phyloP scores from a whole-genome alignment of 108 stramenopile genomes.

The Ochromonas danica region DNA sequence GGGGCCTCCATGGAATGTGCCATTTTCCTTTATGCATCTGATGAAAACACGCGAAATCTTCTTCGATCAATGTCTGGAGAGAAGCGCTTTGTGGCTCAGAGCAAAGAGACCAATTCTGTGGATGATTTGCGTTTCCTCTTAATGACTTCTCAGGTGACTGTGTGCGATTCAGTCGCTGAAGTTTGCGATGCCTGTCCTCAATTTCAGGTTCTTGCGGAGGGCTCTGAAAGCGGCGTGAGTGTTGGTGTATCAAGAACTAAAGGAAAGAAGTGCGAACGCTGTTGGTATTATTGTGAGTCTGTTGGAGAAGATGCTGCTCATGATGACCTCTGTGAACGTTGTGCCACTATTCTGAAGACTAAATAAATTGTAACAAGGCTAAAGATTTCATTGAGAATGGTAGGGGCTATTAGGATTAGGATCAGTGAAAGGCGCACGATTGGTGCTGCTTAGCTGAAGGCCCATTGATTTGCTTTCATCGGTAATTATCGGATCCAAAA shows the following conservation, averaged over 20 bases:
- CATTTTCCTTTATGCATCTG: constrained; percentile 38
- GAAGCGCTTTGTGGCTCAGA: constrained; percentile 27
- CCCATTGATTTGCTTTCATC: no score
- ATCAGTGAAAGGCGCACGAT: no score
- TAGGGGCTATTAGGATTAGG: no score
- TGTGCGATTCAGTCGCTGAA: not conserved
- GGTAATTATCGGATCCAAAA: no score
- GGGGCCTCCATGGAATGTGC: constrained; percentile 47
- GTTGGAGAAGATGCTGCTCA: constrained; percentile 28
- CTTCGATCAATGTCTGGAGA: constrained; percentile 42
- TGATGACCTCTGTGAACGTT: no score
- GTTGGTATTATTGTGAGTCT: constrained; percentile 53
- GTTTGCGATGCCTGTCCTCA: not conserved
- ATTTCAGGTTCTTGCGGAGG: constrained; percentile 1
- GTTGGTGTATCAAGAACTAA: constrained; percentile 41
- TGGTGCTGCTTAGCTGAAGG: no score
- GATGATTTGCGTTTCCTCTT: constrained; percentile 52
- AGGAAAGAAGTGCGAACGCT: constrained; percentile 49
- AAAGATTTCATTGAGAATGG: no score
- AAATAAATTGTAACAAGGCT: no score
- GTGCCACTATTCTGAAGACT: no score
- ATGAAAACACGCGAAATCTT: constrained; percentile 28
- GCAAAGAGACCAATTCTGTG: constrained; percentile 40
- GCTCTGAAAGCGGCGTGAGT: constrained; percentile 40
- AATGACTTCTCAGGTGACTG: constrained; percentile 48